Evolutionary conservation across 371 early-diverging fungal species (phyloP).

Genomic region (Batkoa obscura): DNA sequence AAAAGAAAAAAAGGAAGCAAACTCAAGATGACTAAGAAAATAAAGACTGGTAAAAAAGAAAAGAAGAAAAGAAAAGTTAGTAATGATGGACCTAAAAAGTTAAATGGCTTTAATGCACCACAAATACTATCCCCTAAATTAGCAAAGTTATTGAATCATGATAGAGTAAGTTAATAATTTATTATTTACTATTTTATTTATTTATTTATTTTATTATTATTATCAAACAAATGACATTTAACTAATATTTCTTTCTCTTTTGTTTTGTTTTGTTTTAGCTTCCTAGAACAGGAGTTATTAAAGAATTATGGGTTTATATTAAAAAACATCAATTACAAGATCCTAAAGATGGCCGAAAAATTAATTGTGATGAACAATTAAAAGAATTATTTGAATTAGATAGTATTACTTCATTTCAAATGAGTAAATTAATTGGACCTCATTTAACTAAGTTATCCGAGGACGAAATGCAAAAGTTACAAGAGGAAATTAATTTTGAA

Average conservation of each 20-base stretch:
- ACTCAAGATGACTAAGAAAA: constrained; percentile 4
- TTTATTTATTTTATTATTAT: too few species aligned
- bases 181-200: not conserved
- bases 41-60: not conserved
- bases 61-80: constrained; percentile 5
- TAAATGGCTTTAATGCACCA: constrained; percentile 5
- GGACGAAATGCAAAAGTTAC: constrained; percentile 5
- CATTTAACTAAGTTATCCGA: constrained; percentile 12
- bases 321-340: constrained; percentile 34
- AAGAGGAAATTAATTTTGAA: too few species aligned
- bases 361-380: constrained; percentile 28
- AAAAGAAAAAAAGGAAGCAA: not conserved
- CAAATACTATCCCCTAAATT: constrained; percentile 23
- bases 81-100: constrained; percentile 6
- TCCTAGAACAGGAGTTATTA: constrained; percentile 30
- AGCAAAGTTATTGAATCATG: constrained; percentile 22
- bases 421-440: constrained; percentile 29
- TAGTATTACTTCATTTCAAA: constrained; percentile 27
- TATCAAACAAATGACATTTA: not conserved
- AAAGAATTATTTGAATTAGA: constrained; percentile 26
- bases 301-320: constrained; percentile 32
- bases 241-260: not conserved
- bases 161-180: constrained; percentile 16
- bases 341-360: constrained; percentile 28
- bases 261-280: constrained; percentile 12